phyloP scores from a whole-genome alignment of 2,329 filamentous ascomycete genomes.

The Leptographium flavum region DNA sequence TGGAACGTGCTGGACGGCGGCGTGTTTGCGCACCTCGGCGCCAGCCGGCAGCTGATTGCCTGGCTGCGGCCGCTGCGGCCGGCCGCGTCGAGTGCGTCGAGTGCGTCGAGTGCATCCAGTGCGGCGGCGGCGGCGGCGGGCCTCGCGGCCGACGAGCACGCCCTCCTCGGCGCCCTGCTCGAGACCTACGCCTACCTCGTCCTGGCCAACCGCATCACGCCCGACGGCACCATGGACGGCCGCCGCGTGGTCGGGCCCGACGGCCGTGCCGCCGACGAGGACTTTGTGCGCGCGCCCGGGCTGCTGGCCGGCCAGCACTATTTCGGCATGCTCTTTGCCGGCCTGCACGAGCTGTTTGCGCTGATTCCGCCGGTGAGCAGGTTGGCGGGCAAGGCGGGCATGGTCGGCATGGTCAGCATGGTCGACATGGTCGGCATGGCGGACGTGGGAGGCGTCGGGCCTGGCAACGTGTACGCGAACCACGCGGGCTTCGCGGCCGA shows the following conservation, averaged over 20 bases:
- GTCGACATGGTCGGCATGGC: background rate
- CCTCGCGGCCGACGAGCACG: slow-evolving; percentile 6
- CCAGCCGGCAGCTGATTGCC: slow-evolving; percentile 12
- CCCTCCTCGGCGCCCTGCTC: slow-evolving; percentile 8
- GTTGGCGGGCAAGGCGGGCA: slow-evolving; percentile 2
- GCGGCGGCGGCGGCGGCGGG: background rate
- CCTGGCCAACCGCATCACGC: slow-evolving; percentile 9
- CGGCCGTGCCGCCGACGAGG: slow-evolving; percentile 10
- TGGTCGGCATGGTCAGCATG: background rate
- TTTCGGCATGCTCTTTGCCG: slow-evolving; percentile 10
- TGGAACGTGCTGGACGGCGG: slow-evolving; percentile 9
- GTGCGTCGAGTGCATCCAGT: too few species aligned
- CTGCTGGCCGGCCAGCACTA: slow-evolving; percentile 7
- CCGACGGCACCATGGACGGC: slow-evolving; percentile 5
- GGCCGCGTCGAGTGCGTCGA: background rate
- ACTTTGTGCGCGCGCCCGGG: slow-evolving; percentile 9
- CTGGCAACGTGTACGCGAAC: too few species aligned
- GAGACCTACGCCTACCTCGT: slow-evolving; percentile 12
- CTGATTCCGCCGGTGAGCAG: slow-evolving; percentile 8
- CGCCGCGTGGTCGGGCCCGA: slow-evolving; percentile 1
- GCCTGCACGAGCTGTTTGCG: slow-evolving; percentile 10
- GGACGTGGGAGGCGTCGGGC: too few species aligned
- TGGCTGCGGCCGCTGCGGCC: slow-evolving; percentile 6
- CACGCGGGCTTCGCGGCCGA: too few species aligned
- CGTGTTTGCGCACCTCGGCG: slow-evolving; percentile 11